Percentiles rank a stretch among this genome's conserved stretches.
phyloP scores from a whole-genome alignment of 148 eudicot species.

The Fallopia convolvulus region DNA sequence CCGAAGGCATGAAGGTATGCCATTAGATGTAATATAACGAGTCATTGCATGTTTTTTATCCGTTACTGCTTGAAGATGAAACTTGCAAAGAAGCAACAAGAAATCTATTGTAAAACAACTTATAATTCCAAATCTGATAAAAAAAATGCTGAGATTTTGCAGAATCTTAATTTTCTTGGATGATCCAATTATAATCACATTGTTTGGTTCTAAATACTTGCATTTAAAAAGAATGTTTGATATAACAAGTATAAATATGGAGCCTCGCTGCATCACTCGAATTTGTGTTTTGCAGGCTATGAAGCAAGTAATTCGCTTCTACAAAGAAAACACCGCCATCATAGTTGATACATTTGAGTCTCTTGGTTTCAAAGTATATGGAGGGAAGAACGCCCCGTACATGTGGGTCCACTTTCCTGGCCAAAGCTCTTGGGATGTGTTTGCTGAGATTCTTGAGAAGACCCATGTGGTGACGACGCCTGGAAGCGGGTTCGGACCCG shows the following conservation, averaged over 20 bases:
- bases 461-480: conserved; percentile 81
- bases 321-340: conserved; percentile 71
- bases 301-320: conserved; percentile 77
- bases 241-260: background rate
- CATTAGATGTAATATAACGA: background rate
- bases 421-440: conserved; percentile 88
- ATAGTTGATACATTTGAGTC: conserved; percentile 83
- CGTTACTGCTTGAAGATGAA: background rate
- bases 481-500: conserved; percentile 87
- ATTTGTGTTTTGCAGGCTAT: conserved; percentile 56
- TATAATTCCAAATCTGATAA: background rate
- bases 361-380: conserved; percentile 80
- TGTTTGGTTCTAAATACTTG: too few species aligned
- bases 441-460: conserved; percentile 86
- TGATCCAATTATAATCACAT: too few species aligned
- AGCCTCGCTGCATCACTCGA: background rate
- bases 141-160: background rate
- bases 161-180: background rate
- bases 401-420: conserved; percentile 97
- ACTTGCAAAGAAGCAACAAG: background rate
- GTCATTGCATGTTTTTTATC: background rate
- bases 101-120: background rate
- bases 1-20: conserved; percentile 67
- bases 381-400: conserved; percentile 87
- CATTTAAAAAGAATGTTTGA: too few species aligned